A percentile compares a stretch with the other conserved stretches of the same genome.
Evolutionary conservation across 768 basidiomycete species (phyloP).

Genomic region (Macrocybe gigantea): DNA sequence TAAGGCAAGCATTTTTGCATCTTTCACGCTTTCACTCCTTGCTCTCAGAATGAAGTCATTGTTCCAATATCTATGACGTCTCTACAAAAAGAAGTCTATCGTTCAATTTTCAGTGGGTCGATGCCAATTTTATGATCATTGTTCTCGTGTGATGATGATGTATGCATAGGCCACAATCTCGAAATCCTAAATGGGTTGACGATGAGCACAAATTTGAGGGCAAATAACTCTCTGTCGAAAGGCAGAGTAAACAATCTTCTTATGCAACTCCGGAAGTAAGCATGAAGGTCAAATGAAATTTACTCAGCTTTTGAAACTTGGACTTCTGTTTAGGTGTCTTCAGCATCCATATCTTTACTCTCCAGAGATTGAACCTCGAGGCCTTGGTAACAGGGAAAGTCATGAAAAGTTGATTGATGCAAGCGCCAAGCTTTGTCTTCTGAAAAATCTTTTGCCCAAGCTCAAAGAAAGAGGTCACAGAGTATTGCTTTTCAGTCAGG

Average conservation of each 20-base stretch:
- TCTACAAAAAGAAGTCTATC: slow-evolving; percentile 84
- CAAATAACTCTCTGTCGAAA: slow-evolving; percentile 31
- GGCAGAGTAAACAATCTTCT: slow-evolving; percentile 73
- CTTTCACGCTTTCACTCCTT: slow-evolving; percentile 1
- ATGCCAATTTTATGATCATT: slow-evolving; percentile 7
- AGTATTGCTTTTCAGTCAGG: slow-evolving; percentile 89
- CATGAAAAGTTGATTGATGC: slow-evolving; percentile 80
- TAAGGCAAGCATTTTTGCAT: slow-evolving; percentile 18
- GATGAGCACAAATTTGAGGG: slow-evolving; percentile 29
- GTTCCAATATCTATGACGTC: slow-evolving; percentile 86
- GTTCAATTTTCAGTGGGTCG: slow-evolving; percentile 68
- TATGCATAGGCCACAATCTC: slow-evolving; percentile 58
- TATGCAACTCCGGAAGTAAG: slow-evolving; percentile 86
- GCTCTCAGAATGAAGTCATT: slow-evolving; percentile 76
- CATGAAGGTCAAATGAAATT: slow-evolving; percentile 2
- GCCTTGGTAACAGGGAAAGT: slow-evolving; percentile 47
- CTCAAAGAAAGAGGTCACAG: slow-evolving; percentile 83
- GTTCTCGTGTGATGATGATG: slow-evolving; percentile 1
- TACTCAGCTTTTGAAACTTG: neutral
- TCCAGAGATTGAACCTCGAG: slow-evolving; percentile 71
- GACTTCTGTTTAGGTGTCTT: slow-evolving; percentile 50
- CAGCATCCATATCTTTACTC: slow-evolving; percentile 91
- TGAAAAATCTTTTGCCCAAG: slow-evolving; percentile 76
- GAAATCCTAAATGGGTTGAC: slow-evolving; percentile 59
- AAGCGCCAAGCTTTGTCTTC: slow-evolving; percentile 78